phyloP scores from a whole-genome alignment of 305 asterid species.

The Fraxinus baroniana region DNA sequence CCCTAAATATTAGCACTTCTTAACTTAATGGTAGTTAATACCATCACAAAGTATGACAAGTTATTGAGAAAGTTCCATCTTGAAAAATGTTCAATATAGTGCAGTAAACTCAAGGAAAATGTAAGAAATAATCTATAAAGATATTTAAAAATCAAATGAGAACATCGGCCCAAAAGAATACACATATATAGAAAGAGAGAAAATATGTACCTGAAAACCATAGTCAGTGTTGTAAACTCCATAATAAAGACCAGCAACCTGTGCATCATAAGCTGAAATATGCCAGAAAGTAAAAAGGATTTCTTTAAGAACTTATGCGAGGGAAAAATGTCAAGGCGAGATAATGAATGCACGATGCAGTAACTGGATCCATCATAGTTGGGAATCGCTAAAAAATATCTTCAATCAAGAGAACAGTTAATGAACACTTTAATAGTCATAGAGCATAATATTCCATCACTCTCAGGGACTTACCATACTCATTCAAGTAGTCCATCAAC shows the following conservation, averaged over 20 bases:
- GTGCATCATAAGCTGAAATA: constrained; percentile 87
- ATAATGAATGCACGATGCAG: constrained; percentile 9
- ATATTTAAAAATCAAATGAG: constrained; percentile 14
- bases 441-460: constrained; percentile 19
- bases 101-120: neutral
- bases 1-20: neutral
- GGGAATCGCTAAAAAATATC: neutral
- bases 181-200: constrained; percentile 18
- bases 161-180: constrained; percentile 10
- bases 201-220: constrained; percentile 78
- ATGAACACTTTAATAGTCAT: neutral
- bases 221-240: constrained; percentile 51
- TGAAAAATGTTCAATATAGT: neutral
- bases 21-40: neutral
- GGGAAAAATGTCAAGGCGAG: constrained; percentile 16
- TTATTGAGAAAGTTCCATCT: neutral
- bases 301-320: neutral
- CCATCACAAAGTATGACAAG: neutral
- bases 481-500: constrained; percentile 93
- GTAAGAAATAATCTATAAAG: neutral
- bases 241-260: constrained; percentile 96
- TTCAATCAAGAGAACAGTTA: constrained; percentile 7
- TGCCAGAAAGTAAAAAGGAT: constrained; percentile 20
- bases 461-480: constrained; percentile 63
- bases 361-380: neutral